phyloP scores from a whole-genome alignment of 192 early-diverging fungal genomes.

The Endogone sp. region DNA sequence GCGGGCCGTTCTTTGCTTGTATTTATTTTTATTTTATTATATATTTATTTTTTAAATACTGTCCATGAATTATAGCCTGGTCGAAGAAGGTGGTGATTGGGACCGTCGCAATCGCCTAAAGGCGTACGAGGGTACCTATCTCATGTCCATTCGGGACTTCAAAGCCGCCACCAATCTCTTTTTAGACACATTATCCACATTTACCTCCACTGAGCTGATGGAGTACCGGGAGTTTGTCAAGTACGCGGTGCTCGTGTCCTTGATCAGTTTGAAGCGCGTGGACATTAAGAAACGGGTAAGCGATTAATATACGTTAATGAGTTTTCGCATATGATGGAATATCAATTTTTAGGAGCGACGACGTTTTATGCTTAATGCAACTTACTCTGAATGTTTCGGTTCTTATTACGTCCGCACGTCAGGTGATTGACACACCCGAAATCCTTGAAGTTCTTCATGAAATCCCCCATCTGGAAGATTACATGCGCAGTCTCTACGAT shows the following conservation, averaged over 20 bases:
- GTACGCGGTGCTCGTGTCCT: constrained; percentile 86
- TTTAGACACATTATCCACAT: constrained; percentile 94
- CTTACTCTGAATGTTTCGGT: background rate
- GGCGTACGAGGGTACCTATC: constrained; percentile 91
- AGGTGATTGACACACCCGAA: constrained; percentile 93
- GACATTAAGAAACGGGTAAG: constrained; percentile 93
- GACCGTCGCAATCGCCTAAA: constrained; percentile 98
- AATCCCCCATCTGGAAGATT: constrained; percentile 82
- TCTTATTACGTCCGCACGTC: background rate
- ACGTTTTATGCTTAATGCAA: background rate
- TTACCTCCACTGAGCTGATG: constrained; percentile 96
- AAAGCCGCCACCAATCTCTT: constrained; percentile 87
- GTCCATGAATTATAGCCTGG: constrained; percentile 56
- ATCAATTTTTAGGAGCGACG: background rate
- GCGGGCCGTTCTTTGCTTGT: too few species aligned
- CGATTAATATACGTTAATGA: too few species aligned
- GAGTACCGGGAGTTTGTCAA: constrained; percentile 96
- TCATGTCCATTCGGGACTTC: constrained; percentile 94
- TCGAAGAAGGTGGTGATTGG: constrained; percentile 99
- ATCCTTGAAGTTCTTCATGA: constrained; percentile 92
- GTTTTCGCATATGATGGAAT: background rate
- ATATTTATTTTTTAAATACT: background rate
- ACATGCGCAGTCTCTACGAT: constrained; percentile 83
- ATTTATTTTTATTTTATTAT: too few species aligned
- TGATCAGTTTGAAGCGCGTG: constrained; percentile 81